These are phyloP conservation scores for Rhodotorula babjevae DNA, from an alignment of 768 basidiomycete species.

Conservation along the genomic window DNA sequence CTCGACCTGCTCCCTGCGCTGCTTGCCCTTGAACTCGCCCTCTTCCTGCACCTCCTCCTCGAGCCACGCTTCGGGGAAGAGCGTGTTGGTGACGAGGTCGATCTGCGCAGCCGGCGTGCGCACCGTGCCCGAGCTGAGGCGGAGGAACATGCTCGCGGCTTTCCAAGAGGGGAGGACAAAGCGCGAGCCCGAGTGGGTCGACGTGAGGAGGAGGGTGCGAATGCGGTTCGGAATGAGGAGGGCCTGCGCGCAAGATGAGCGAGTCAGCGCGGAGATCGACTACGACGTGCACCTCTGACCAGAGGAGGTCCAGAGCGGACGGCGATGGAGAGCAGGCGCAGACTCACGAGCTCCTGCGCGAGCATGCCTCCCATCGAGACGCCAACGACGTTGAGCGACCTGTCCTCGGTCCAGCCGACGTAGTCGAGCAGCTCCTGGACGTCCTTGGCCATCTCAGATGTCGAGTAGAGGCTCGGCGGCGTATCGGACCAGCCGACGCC, in stretches of 20 bases:
- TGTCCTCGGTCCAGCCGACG: constrained; percentile 24
- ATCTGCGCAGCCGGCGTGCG: constrained; percentile 27
- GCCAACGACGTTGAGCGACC: constrained; percentile 28
- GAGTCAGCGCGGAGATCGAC: neutral
- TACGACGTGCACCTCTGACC: no score
- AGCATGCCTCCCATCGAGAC: constrained; percentile 42
- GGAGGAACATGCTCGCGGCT: neutral
- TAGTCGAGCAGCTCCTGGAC: constrained; percentile 32
- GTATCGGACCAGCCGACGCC: constrained; percentile 39
- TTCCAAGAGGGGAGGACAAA: constrained; percentile 3
- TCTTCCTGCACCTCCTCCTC: constrained; percentile 16
- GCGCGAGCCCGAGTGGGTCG: constrained; percentile 24
- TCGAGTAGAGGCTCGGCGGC: neutral
- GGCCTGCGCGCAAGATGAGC: constrained; percentile 11
- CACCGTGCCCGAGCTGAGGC: constrained; percentile 6
- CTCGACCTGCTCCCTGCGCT: constrained; percentile 9
- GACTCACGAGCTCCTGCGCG: constrained; percentile 33
- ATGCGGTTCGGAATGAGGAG: constrained; percentile 30
- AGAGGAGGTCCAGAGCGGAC: no score
- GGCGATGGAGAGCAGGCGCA: neutral
- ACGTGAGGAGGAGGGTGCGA: constrained; percentile 32
- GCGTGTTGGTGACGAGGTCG: constrained; percentile 15
- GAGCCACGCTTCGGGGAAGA: constrained; percentile 34
- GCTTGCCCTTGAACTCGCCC: constrained; percentile 8
- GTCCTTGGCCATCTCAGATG: constrained; percentile 38